A percentile compares a stretch with the other conserved stretches of the same genome.
These are phyloP conservation scores for Lodderomyces pseudojiufengensis DNA, from an alignment of 1,139 yeast species.

Conservation along the genomic window DNA sequence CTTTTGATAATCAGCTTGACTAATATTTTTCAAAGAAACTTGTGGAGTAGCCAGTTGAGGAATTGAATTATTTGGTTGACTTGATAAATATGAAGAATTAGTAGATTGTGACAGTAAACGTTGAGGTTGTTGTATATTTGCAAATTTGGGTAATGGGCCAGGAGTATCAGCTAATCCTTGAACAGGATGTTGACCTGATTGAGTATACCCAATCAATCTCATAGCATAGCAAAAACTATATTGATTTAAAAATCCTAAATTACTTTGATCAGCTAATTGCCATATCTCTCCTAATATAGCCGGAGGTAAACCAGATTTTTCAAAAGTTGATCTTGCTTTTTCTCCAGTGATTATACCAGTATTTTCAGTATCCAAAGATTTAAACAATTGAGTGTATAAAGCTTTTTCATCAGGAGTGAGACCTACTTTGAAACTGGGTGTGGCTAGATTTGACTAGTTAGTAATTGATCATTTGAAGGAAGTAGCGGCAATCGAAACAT, in stretches of 20 bases:
- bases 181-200: conserved; percentile 60
- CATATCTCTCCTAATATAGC: conserved; percentile 83
- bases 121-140: conserved; percentile 26
- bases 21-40: conserved; percentile 56
- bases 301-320: conserved; percentile 81
- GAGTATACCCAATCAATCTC: conserved; percentile 87
- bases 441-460: conserved; percentile 5
- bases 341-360: conserved; percentile 88
- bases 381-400: conserved; percentile 70
- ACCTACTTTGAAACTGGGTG: conserved; percentile 40
- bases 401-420: conserved; percentile 78
- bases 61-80: conserved; percentile 39
- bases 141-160: conserved; percentile 58
- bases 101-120: conserved; percentile 36
- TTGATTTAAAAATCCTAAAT: conserved; percentile 80
- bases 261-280: conserved; percentile 85
- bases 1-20: conserved; percentile 62
- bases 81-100: conserved; percentile 44
- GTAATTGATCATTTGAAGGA: conserved; percentile 5
- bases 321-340: conserved; percentile 79
- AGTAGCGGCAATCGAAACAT: conserved; percentile 14
- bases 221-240: conserved; percentile 81
- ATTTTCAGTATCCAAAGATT: conserved; percentile 72
- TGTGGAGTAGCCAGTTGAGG: conserved; percentile 35
- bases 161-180: conserved; percentile 50